Evolutionary conservation across 768 basidiomycete genomes (phyloP).

Genomic region (Boletus tomentosulus): DNA sequence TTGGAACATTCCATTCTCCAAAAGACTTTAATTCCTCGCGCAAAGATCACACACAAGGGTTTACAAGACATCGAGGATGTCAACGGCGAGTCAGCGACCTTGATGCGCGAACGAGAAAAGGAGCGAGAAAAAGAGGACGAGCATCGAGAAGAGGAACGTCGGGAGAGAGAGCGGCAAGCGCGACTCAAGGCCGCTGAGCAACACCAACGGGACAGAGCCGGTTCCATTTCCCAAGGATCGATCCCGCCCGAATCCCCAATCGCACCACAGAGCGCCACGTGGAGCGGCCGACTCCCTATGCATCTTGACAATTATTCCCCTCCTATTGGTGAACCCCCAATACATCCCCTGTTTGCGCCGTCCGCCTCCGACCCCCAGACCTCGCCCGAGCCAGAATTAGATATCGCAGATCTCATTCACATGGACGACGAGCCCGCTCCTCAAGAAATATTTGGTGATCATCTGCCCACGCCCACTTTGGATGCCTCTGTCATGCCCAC

Average conservation of each 20-base stretch:
- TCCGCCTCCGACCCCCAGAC: conserved; percentile 38
- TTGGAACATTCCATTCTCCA: conserved; percentile 81
- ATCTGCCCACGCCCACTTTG: conserved; percentile 13
- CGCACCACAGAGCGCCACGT: conserved; percentile 42
- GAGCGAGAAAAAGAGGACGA: conserved; percentile 64
- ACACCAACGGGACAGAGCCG: conserved; percentile 44
- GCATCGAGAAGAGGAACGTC: conserved; percentile 50
- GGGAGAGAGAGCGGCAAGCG: conserved; percentile 66
- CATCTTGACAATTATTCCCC: conserved; percentile 27
- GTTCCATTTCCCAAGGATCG: conserved; percentile 47
- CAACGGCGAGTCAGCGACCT: conserved; percentile 45
- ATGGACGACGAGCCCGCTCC: conserved; percentile 57
- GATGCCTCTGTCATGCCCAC: conserved; percentile 10
- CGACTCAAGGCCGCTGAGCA: conserved; percentile 49
- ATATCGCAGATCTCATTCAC: conserved; percentile 73
- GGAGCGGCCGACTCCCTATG: conserved; percentile 59
- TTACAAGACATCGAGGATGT: conserved; percentile 85
- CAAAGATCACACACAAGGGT: conserved; percentile 93
- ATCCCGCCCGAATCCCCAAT: conserved; percentile 71
- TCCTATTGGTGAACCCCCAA: conserved; percentile 24
- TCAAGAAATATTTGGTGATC: conserved; percentile 31
- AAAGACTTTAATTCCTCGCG: conserved; percentile 57
- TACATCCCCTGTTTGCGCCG: conserved; percentile 34
- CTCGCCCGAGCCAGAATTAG: conserved; percentile 56
- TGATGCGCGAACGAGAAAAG: conserved; percentile 46